Percentiles rank a stretch among this genome's conserved stretches.
These are phyloP conservation scores for Cyclostephanos invisitatus DNA, from an alignment of 108 stramenopile genomes.

Conservation along the genomic window DNA sequence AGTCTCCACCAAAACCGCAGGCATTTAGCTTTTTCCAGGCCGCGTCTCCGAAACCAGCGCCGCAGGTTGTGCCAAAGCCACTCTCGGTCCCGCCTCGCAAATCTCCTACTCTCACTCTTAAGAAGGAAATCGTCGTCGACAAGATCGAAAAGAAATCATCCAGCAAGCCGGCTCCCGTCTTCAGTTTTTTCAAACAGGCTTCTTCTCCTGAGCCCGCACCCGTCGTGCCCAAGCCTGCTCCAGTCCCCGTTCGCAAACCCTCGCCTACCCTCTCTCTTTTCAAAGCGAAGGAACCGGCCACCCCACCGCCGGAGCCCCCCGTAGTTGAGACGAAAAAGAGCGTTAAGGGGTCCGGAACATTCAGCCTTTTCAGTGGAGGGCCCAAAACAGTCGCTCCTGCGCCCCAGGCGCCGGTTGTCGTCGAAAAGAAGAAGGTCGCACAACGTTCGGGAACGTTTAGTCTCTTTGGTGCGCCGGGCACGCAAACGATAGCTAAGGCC, in stretches of 20 bases:
- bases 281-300: constrained; percentile 42
- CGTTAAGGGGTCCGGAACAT: constrained; percentile 6
- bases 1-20: constrained; percentile 15
- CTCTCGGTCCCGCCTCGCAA: constrained; percentile 36
- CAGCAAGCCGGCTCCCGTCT: constrained; percentile 7
- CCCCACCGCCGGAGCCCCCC: constrained; percentile 37
- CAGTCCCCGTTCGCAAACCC: constrained; percentile 40
- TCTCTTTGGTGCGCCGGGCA: constrained; percentile 46
- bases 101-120: constrained; percentile 43
- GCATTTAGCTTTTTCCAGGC: constrained; percentile 45
- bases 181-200: neutral
- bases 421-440: constrained; percentile 21
- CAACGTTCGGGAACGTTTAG: constrained; percentile 50
- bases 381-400: constrained; percentile 30
- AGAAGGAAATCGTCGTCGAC: constrained; percentile 3
- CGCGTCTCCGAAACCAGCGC: constrained; percentile 6
- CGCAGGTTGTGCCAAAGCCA: constrained; percentile 21
- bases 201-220: neutral
- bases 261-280: constrained; percentile 45
- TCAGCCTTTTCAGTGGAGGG: constrained; percentile 10
- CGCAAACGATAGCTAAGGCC: constrained; percentile 24
- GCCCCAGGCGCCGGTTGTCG: constrained; percentile 20
- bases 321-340: constrained; percentile 24
- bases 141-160: constrained; percentile 22
- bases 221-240: constrained; percentile 12